A percentile compares a stretch with the other conserved stretches of the same genome.
These are phyloP conservation scores for Evansstolkia leycettana DNA, from an alignment of 495 filamentous ascomycete genomes.

Conservation along the genomic window DNA sequence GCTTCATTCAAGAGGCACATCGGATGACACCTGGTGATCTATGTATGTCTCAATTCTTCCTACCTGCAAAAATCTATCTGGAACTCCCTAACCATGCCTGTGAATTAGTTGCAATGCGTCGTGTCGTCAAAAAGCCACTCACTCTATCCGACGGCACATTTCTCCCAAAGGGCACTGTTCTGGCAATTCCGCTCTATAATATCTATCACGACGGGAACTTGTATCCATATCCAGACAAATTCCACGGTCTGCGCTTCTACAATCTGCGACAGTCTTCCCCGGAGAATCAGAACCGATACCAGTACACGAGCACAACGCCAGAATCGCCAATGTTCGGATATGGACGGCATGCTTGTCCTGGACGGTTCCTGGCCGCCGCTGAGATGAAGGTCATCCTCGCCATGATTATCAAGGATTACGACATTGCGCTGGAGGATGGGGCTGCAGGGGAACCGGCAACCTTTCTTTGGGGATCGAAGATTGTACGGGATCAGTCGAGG, in stretches of 20 bases:
- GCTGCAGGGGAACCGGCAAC: no score
- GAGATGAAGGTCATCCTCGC: constrained; percentile 32
- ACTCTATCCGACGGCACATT: constrained; percentile 21
- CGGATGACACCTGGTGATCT: no score
- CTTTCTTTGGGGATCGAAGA: no score
- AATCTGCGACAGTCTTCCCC: constrained; percentile 26
- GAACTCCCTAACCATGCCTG: no score
- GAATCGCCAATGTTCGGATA: constrained; percentile 35
- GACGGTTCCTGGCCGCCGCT: constrained; percentile 38
- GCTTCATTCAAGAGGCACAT: constrained; percentile 29
- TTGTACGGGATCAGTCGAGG: no score
- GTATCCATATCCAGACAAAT: constrained; percentile 30
- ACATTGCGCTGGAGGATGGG: no score
- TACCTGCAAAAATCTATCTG: no score
- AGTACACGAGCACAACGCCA: constrained; percentile 31
- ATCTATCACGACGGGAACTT: constrained; percentile 25
- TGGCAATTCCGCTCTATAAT: no score
- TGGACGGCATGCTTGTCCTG: constrained; percentile 42
- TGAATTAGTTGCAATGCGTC: constrained; percentile 29
- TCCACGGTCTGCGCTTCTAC: constrained; percentile 35
- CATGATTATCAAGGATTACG: no score
- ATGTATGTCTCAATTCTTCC: no score
- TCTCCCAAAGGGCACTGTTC: constrained; percentile 22
- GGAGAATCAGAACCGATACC: constrained; percentile 30
- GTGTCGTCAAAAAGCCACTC: constrained; percentile 19